phyloP scores from a whole-genome alignment of 148 eudicot genomes.

The Oxyria digyna region DNA sequence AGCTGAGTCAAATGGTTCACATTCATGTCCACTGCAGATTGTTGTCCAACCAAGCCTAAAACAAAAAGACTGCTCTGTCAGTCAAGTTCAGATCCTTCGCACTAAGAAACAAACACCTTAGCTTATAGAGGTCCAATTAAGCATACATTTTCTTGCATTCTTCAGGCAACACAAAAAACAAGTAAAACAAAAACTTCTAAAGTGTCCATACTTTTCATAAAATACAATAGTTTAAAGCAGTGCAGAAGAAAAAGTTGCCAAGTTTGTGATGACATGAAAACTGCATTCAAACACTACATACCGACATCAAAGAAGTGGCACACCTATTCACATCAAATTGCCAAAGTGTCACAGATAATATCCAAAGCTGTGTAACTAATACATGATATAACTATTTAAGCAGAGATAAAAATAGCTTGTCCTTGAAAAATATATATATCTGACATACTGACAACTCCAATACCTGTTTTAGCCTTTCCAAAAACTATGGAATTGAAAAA shows the following conservation, averaged over 20 bases:
- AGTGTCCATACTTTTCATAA: not conserved
- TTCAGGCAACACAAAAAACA: not conserved
- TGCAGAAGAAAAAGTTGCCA: not conserved
- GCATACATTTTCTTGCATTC: not conserved
- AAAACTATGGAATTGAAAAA: conserved; percentile 15
- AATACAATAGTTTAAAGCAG: not conserved
- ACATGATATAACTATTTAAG: not conserved
- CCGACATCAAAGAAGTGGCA: not conserved
- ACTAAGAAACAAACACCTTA: not conserved
- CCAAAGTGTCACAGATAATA: not conserved
- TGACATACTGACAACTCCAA: not conserved
- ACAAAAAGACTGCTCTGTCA: not conserved
- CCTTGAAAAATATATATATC: not conserved
- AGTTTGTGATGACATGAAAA: not conserved
- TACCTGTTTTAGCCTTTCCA: conserved; percentile 5
- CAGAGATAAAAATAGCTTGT: not conserved
- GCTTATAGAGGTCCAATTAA: not conserved
- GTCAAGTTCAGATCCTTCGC: not conserved
- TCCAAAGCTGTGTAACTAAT: not conserved
- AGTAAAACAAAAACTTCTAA: not conserved
- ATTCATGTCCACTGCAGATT: too few species aligned
- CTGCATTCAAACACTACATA: not conserved
- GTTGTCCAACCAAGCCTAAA: too few species aligned
- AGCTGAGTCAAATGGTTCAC: too few species aligned
- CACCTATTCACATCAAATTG: not conserved